A percentile compares a stretch with the other conserved stretches of the same genome.
Conservation (phyloP, 345 rosid species). For the Capsella bursapastoris region DNA sequence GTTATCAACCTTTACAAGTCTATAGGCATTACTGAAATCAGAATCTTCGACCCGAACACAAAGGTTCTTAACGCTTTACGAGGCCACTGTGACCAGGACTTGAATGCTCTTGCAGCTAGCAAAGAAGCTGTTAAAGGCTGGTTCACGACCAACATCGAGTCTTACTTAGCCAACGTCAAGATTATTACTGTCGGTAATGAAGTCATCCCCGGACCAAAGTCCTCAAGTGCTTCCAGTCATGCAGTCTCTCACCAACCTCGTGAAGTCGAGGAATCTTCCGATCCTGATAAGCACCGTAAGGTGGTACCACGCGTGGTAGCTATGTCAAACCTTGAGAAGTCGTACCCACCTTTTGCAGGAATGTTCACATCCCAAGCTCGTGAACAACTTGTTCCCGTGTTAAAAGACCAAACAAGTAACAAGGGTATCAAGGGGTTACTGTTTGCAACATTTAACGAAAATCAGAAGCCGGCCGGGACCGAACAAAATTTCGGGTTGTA, state of each 20-base stretch:
- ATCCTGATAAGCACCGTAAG: conserved; percentile 40
- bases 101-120: conserved; percentile 35
- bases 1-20: conserved; percentile 50
- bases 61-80: conserved; percentile 45
- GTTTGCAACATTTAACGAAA: conserved; percentile 44
- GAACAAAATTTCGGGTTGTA: conserved; percentile 48
- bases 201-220: conserved; percentile 45
- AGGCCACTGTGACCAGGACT: conserved; percentile 44
- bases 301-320: neutral
- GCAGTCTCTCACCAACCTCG: conserved; percentile 37
- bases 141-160: conserved; percentile 39
- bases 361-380: conserved; percentile 16
- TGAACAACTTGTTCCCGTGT: conserved; percentile 36
- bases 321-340: conserved; percentile 23
- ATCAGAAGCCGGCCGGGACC: conserved; percentile 27
- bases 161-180: conserved; percentile 39
- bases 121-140: conserved; percentile 39
- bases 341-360: conserved; percentile 54
- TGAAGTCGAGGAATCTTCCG: conserved; percentile 24
- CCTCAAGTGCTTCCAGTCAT: conserved; percentile 44
- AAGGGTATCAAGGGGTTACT: neutral
- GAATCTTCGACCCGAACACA: conserved; percentile 47
- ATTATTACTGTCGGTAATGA: conserved; percentile 55
- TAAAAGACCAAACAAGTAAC: conserved; percentile 4
- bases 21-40: conserved; percentile 32